Evolutionary conservation across 1,284 basidiomycete species (phyloP), one percentile per base, ranked within the genome.

Genomic region (Apiotrichum montevideense): DNA sequence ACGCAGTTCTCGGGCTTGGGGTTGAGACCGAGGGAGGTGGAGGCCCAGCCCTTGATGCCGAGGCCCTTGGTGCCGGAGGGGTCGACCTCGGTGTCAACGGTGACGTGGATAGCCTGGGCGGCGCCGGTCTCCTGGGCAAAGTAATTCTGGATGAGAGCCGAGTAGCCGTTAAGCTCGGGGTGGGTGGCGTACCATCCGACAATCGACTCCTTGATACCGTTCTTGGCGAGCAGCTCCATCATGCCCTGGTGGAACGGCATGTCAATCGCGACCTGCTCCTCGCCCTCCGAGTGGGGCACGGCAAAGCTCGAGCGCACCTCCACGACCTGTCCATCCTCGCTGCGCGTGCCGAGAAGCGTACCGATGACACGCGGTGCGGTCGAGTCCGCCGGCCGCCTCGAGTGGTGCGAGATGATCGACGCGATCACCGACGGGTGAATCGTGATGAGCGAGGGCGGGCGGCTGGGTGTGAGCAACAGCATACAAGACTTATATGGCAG

Each of bases 61-160:
- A 91, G 83, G 57, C 86, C 83, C 57, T 69, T 61, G 44, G 85
- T 79, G 21, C 84, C 86, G 57, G 83, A 80, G 59, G 86, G 84
- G 15, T 85, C 81, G 33, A 75, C 62, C 44, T 75, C 69, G 11
- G 94, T 95, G 78, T 96, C 92, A 46, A 99, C 80, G 10, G 92
- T 89, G 52, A 99, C 80, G 76, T 98, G 95, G 46, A 99, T 84
- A 4, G 96, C 93, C 58, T 88, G 89, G 75, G 88, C 84, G 4
- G 91, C 88, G 1, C 84, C 80, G 3, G 90, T 93, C 78, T 98
- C 92, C 81, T 88, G 85, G 42, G 90, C 85, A 78, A 96, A 98
- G 79, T 97, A 97, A 78, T 97, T 94, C 82, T 98, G 96, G 71
- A 99, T 96, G 63, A 99, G 83, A 21, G 96, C 93, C 46, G 93